Conservation (phyloP, 2,329 filamentous ascomycete genomes). For the Helminthosporium solani region DNA sequence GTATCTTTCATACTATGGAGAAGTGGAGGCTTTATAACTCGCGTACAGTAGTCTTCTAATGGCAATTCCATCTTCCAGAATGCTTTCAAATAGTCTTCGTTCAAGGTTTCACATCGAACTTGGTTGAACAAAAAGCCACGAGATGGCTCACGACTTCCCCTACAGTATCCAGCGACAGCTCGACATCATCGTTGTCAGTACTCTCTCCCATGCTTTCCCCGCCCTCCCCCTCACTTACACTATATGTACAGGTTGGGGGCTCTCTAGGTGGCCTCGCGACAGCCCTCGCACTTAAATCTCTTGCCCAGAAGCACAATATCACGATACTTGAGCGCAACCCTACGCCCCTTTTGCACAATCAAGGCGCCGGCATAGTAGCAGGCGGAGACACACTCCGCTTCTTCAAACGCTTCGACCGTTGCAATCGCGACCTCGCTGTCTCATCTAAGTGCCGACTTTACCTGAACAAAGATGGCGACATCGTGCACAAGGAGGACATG, state of each 20-base stretch:
- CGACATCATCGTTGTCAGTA: slow-evolving; percentile 28
- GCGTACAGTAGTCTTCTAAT: neutral
- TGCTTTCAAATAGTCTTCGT: neutral
- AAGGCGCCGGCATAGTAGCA: slow-evolving; percentile 37
- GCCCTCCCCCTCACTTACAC: slow-evolving; percentile 2
- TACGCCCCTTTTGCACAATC: slow-evolving; percentile 30
- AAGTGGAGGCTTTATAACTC: neutral
- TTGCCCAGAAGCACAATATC: slow-evolving; percentile 24
- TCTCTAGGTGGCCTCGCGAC: slow-evolving; percentile 32
- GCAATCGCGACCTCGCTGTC: slow-evolving; percentile 25
- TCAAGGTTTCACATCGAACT: neutral
- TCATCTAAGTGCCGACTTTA: slow-evolving; percentile 30
- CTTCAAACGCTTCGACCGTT: slow-evolving; percentile 32
- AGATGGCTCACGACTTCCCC: slow-evolving; percentile 12
- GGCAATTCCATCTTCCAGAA: neutral
- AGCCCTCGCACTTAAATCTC: slow-evolving; percentile 29
- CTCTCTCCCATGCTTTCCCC: neutral
- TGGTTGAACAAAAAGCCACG: neutral
- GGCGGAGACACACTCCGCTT: slow-evolving; percentile 31
- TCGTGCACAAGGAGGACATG: slow-evolving; percentile 30
- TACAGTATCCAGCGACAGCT: slow-evolving; percentile 18
- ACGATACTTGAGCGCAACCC: slow-evolving; percentile 37
- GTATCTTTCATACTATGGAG: no score
- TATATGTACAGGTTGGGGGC: slow-evolving; percentile 29
- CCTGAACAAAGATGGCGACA: slow-evolving; percentile 27